These are phyloP conservation scores for Cyclanthera cordifolia DNA, from an alignment of 306 rosid genomes.

Conservation along the genomic window DNA sequence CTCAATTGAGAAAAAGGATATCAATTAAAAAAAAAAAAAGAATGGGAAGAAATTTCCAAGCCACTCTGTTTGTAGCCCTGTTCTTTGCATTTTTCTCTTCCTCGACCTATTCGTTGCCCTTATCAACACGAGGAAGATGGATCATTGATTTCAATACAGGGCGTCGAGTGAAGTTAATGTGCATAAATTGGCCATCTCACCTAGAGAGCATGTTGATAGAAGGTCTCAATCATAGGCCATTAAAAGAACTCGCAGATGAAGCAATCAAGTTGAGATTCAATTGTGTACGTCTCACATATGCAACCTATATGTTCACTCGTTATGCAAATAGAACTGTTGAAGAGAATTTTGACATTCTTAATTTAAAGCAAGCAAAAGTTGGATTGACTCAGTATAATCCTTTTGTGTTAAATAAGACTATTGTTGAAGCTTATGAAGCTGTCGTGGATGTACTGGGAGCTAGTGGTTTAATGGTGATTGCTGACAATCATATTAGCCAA, in stretches of 20 bases:
- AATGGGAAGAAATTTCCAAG: background rate
- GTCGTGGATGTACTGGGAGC: conserved; percentile 28
- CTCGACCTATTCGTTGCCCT: conserved; percentile 11
- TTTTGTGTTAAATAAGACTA: conserved; percentile 24
- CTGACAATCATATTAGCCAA: conserved; percentile 47
- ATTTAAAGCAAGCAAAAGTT: conserved; percentile 13
- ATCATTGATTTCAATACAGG: conserved; percentile 26
- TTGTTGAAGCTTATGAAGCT: conserved; percentile 23
- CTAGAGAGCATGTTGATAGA: conserved; percentile 35
- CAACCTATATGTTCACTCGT: conserved; percentile 48
- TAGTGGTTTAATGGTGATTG: conserved; percentile 27
- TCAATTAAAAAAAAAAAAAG: background rate
- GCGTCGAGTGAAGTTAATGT: conserved; percentile 26
- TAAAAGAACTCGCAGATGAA: conserved; percentile 22
- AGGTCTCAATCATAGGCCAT: conserved; percentile 29
- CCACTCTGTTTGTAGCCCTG: background rate
- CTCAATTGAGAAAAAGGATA: background rate
- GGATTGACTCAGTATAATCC: conserved; percentile 28
- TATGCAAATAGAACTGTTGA: conserved; percentile 2
- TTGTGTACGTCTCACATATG: conserved; percentile 43
- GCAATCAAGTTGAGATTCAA: conserved; percentile 15
- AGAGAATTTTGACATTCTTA: conserved; percentile 15
- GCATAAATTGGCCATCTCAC: conserved; percentile 35
- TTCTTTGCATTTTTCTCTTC: background rate
- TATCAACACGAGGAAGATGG: conserved; percentile 34